Evolutionary conservation across 345 rosid genomes (phyloP).

Genomic region (Citrus sp.): DNA sequence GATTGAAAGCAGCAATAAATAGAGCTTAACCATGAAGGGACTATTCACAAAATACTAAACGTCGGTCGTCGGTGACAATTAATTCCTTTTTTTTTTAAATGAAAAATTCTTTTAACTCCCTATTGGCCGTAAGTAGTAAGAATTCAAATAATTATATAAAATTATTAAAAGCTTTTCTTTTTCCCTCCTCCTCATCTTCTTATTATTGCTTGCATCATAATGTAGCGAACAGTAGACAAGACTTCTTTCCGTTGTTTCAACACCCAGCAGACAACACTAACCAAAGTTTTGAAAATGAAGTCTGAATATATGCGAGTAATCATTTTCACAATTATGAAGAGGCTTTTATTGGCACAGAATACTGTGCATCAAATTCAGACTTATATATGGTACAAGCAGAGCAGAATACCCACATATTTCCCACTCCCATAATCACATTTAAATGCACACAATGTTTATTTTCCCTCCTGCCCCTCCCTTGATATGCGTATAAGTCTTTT

Average conservation of each 20-base stretch:
- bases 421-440: neutral
- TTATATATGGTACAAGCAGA: constrained; percentile 5
- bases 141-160: neutral
- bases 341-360: constrained; percentile 19
- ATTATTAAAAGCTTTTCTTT: neutral
- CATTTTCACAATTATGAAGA: neutral
- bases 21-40: neutral
- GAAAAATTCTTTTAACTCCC: neutral
- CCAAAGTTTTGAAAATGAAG: neutral
- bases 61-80: neutral
- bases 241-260: neutral
- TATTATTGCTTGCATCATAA: neutral
- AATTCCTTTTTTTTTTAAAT: neutral
- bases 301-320: neutral
- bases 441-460: constrained; percentile 14
- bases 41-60: neutral
- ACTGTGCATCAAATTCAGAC: constrained; percentile 16
- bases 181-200: neutral
- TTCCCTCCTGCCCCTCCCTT: constrained; percentile 1
- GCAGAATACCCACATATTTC: constrained; percentile 1
- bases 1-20: neutral
- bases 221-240: neutral
- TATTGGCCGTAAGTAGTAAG: neutral
- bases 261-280: too few species aligned
- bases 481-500: constrained; percentile 10